Base-by-base conservation (phyloP, 768 basidiomycete genomes). In the Suillus cothurnatus region DNA sequence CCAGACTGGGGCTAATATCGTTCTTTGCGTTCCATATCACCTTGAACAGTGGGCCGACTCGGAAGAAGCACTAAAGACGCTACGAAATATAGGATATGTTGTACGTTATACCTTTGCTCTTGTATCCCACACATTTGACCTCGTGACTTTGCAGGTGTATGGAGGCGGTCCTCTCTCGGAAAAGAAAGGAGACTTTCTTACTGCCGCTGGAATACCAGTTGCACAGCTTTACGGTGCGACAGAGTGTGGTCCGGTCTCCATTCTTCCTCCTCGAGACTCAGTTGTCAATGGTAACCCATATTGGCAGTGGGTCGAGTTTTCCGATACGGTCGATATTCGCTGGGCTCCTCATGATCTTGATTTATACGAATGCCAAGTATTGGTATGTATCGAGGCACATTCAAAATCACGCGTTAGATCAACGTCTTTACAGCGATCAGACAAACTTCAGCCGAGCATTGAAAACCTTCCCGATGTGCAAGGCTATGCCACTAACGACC, bases 401-500 rank as follows among this genome's bases (percentile, higher is more conserved):
- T 60, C 62, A 34, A 43, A 47, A 53, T 4, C 6, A 12, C 12
- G 4, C 5, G 26, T 7, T 36, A 15, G 38, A 52, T 28, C 3
- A 21, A 17, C 34, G 9, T 32, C 61, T 50, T 47, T 15, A 49
- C 61, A 62, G 47, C 47, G 49, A 36, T 52, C 61, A 14, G 31
- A 38, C 14, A 62, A 23, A 52, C 31, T 52, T 14, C 61, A 55
- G 6, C 47, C 52, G 12, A 36, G 53, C 69, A 11, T 62, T 75
- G 70, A 74, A 23, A 80, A 80, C 61, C 28, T 79, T 9, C 61
- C 65, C 2, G 77, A 82, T 52, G 72, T 71, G 0, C 68, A 64
- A 49, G 81, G 81, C 15, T 82, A 81, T 63, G 80, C 78, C 2
- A 82, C 79, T 2, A 77, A 76, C 2, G 83, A 83, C 71, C 66